Evolutionary conservation across 1,284 basidiomycete genomes (phyloP), one percentile per base, ranked within the genome.

Genomic region (Leccinum pallidistipes): DNA sequence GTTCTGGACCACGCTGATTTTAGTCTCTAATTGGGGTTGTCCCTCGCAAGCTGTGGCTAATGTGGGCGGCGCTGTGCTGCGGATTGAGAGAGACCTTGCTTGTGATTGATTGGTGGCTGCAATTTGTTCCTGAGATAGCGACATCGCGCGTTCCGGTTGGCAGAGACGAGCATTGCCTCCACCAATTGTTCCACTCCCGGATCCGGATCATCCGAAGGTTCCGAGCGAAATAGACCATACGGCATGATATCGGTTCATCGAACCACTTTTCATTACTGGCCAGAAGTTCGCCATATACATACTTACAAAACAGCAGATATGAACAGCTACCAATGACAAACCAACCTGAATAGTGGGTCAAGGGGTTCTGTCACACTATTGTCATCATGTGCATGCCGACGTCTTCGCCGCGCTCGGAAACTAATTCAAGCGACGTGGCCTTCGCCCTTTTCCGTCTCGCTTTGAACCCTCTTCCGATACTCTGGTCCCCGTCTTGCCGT

Each of bases 401-500:
- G 57, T 43, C 53, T 60, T 63, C 49, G 56, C 59, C 49, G 56
- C 59, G 43, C 61, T 36, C 27, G 52, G 14, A 55, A 55, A 55
- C 55, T 18, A 65, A 61, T 60, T 75, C 73, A 76, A 58, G 60
- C 68, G 59, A 65, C 68, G 52, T 55, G 55, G 27, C 59, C 57
- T 62, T 69, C 60, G 63, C 73, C 72, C 72, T 74, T 70, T 74
- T 73, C 64, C 49, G 65, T 61, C 47, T 64, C 65, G 50, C 12
- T 62, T 62, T 57, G 71, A 59, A 68, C 75, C 74, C 75, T 76
- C 66, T 74, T 76, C 71, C 73, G 72, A 62, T 64, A 64, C 55
- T 74, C 71, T 64, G 71, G 68, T 43, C 69, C 72, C 66, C 69
- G 68, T 61, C 80, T 78, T n/a, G 77, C 71, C 62, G 76, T 77